These are phyloP conservation scores for Leccinellum luteum DNA, from an alignment of 768 basidiomycete genomes.

Conservation along the genomic window DNA sequence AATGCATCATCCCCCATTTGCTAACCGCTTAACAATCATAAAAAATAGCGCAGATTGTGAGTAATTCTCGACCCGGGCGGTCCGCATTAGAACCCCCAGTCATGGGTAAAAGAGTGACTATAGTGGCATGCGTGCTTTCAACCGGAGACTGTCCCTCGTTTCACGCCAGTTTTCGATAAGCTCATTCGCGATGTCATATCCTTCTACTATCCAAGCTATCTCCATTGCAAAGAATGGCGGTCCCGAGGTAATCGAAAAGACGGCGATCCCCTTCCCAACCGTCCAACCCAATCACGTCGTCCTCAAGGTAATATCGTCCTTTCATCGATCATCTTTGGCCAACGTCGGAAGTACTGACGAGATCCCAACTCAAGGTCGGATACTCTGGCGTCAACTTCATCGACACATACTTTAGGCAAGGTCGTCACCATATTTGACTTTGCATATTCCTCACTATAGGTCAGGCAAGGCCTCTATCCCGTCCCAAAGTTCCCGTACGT, in stretches of 20 bases:
- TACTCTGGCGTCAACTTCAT: conserved; percentile 87
- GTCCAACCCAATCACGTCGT: conserved; percentile 58
- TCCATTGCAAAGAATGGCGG: conserved; percentile 73
- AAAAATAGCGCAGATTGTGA: not conserved
- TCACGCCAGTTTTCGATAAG: conserved; percentile 32
- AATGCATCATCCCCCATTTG: too few relatives aligned
- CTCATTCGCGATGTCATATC: conserved; percentile 46
- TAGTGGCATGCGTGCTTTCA: conserved; percentile 8
- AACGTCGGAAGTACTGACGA: not conserved
- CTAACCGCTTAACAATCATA: not conserved
- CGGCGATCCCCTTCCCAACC: conserved; percentile 61
- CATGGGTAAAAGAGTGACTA: not conserved
- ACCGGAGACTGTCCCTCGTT: conserved; percentile 22
- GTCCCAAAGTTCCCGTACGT: conserved; percentile 55
- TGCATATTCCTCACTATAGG: not conserved
- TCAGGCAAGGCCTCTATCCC: conserved; percentile 64
- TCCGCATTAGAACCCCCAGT: not conserved
- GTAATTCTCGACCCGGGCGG: not conserved
- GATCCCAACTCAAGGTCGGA: conserved; percentile 52
- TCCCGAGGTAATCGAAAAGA: conserved; percentile 72
- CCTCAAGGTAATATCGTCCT: conserved; percentile 31
- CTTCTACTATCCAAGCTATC: conserved; percentile 65
- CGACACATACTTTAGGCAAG: conserved; percentile 76
- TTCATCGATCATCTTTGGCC: not conserved
- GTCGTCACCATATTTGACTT: not conserved